Evolutionary conservation across 148 eudicot species (phyloP), one percentile per base, ranked within the genome.

Genomic region (Beta vulgaris): DNA sequence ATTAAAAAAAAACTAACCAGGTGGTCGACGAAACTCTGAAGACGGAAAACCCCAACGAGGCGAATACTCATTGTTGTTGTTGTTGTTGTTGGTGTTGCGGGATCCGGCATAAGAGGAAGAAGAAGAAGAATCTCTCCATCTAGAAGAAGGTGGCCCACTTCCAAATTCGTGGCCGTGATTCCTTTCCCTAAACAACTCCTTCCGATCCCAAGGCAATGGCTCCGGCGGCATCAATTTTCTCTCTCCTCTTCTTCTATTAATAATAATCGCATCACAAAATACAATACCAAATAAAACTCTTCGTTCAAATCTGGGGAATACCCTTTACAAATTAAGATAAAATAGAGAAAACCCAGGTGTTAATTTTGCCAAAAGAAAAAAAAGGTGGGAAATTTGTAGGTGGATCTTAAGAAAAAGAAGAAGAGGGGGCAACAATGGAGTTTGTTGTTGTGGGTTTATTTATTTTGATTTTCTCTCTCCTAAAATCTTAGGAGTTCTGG

Each of bases 171-270:
- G 78, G 26, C 57, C 59, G 58, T 84, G 89, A 77, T 79, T 86
- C 54, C 94, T 80, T 34, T 89, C 88, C 76, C 86, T 83, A 68
- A 78, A 89, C 60, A 79, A 81, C 55, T 86, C 89, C 84, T 88
- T 91, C 82, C 96, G 93, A 84, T 91, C 93, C 89, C 89, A 88
- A 29, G 90, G 89, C 84, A 83, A 73, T 69, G 89, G 90, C 88
- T 91, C 96, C 82, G 93, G 90, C 89, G 98, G 91, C 96, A 93
- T 89, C 81, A 87, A 92, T 78, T n/a, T 66, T 57, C 63, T 75
- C 68, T 74, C 66, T 69, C 73, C 62, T 58, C 37, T 76, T 42
- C 37, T 73, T n/a, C n/a, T n/a, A n/a, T n/a, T n/a, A n/a, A n/a
- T n/a, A n/a, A n/a, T n/a, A 75, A 79, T 76, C 78, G 77, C 84